Conservation (phyloP, 2,329 filamentous ascomycete species). For the Epichloe sp. region DNA sequence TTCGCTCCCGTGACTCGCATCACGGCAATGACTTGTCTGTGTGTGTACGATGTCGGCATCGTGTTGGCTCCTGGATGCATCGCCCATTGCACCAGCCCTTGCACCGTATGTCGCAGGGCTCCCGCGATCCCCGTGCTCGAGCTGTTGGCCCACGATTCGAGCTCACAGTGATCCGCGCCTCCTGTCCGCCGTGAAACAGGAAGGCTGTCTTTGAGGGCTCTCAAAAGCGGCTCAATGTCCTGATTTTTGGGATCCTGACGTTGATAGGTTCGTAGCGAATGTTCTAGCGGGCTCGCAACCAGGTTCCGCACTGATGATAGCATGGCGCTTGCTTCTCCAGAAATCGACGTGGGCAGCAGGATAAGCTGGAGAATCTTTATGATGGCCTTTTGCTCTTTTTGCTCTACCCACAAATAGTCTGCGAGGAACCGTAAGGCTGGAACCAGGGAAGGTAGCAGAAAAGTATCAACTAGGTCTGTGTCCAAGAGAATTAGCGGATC, state of each 20-base stretch:
- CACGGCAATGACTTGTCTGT: conserved; percentile 53
- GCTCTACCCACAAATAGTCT: conserved; percentile 54
- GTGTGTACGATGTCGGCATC: conserved; percentile 55
- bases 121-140: conserved; percentile 41
- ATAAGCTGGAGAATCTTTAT: conserved; percentile 62
- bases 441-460: conserved; percentile 65
- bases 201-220: conserved; percentile 48
- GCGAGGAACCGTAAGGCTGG: conserved; percentile 60
- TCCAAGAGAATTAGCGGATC: background rate
- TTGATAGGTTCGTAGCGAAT: conserved; percentile 53
- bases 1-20: conserved; percentile 49
- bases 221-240: conserved; percentile 56
- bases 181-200: conserved; percentile 47
- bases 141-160: conserved; percentile 52
- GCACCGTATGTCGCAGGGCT: conserved; percentile 47
- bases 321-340: conserved; percentile 58
- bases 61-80: conserved; percentile 39
- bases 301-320: conserved; percentile 59
- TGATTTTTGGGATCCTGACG: conserved; percentile 52
- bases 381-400: conserved; percentile 51
- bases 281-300: conserved; percentile 54
- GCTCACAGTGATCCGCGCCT: conserved; percentile 49
- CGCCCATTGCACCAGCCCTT: conserved; percentile 54
- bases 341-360: conserved; percentile 55
- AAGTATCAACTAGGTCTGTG: conserved; percentile 62